Evolutionary conservation across 2,329 filamentous ascomycete species (phyloP).

Genomic region (Calcarisporium arbuscula): DNA sequence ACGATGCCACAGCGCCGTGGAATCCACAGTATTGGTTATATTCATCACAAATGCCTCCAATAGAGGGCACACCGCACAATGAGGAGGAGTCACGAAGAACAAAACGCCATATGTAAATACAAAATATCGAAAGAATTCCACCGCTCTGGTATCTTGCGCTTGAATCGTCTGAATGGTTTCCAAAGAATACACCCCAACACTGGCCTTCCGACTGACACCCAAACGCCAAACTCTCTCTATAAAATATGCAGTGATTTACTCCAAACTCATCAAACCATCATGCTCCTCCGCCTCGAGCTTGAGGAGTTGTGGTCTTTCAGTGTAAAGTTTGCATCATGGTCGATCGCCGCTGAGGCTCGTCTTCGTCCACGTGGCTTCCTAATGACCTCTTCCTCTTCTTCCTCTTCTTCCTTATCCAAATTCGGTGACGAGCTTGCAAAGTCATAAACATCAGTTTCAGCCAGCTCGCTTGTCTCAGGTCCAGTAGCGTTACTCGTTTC

Average conservation of each 20-base stretch:
- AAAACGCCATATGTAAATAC: constrained; percentile 20
- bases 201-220: constrained; percentile 9
- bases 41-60: too few species aligned
- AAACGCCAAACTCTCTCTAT: constrained; percentile 19
- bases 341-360: constrained; percentile 32
- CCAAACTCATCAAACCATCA: constrained; percentile 45
- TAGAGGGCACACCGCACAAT: too few species aligned
- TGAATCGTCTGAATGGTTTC: constrained; percentile 20
- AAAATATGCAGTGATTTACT: constrained; percentile 14
- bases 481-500: constrained; percentile 11
- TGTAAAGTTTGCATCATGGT: constrained; percentile 26
- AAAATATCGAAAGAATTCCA: constrained; percentile 22
- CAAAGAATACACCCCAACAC: constrained; percentile 16
- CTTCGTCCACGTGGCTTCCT: constrained; percentile 28
- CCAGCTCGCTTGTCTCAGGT: constrained; percentile 15
- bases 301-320: constrained; percentile 20
- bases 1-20: too few species aligned
- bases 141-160: constrained; percentile 31
- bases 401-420: constrained; percentile 22
- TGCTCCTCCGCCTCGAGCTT: constrained; percentile 47
- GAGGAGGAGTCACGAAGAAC: too few species aligned
- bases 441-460: constrained; percentile 46
- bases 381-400: constrained; percentile 20
- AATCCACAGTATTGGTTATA: too few species aligned
- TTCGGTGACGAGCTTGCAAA: constrained; percentile 44